A percentile compares a stretch with the other conserved stretches of the same genome.
Evolutionary conservation across 140 eudicot species (phyloP).

Genomic region (Eryngium alpinum): DNA sequence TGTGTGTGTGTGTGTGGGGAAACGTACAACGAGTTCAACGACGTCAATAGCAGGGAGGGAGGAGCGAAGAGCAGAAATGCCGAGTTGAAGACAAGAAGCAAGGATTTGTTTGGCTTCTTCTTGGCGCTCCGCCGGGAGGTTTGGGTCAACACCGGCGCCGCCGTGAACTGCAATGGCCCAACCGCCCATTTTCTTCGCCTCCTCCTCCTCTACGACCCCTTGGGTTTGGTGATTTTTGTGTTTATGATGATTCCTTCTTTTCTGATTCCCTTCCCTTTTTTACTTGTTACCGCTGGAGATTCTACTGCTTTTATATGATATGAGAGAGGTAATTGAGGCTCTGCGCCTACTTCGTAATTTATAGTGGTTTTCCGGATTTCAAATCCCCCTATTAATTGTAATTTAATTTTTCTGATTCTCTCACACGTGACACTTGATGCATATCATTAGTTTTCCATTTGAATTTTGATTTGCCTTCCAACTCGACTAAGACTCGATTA

Average conservation of each 20-base stretch:
- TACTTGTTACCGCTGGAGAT: neutral
- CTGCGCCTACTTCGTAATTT: neutral
- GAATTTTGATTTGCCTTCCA: too few relatives aligned
- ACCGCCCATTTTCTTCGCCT: constrained; percentile 51
- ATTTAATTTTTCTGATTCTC: too few relatives aligned
- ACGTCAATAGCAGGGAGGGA: constrained; percentile 74
- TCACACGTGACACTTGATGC: too few relatives aligned
- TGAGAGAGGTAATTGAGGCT: neutral
- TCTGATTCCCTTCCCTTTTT: neutral
- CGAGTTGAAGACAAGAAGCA: constrained; percentile 72
- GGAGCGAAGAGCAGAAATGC: constrained; percentile 69
- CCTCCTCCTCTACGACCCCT: constrained; percentile 3
- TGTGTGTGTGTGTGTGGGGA: neutral
- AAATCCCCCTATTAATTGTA: too few relatives aligned
- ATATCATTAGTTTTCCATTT: too few relatives aligned
- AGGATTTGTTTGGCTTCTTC: constrained; percentile 76
- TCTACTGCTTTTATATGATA: too few relatives aligned
- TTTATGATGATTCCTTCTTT: neutral
- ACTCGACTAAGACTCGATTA: too few relatives aligned
- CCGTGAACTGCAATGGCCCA: constrained; percentile 98
- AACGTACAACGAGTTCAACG: constrained; percentile 78
- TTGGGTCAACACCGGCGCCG: constrained; percentile 97
- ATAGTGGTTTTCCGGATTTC: neutral
- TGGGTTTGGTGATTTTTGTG: neutral
- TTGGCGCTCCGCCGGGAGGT: constrained; percentile 79